phyloP scores from a whole-genome alignment of 371 early-diverging fungal genomes.

The Dichotomocladium elegans region DNA sequence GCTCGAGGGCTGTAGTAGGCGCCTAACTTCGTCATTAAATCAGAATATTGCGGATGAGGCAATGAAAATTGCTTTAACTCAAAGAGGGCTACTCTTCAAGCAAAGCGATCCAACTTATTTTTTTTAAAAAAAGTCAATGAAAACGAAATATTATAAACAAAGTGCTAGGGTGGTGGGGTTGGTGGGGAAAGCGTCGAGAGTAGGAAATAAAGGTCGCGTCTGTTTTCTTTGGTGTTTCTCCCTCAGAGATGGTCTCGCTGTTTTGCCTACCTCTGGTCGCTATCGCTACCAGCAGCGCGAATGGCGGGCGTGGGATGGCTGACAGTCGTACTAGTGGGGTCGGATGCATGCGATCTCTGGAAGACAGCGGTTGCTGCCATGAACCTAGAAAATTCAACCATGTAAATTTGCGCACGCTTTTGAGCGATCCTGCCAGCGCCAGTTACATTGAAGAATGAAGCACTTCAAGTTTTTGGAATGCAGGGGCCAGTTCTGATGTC shows the following conservation, averaged over 20 bases:
- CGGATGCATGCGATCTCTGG: too few relatives aligned
- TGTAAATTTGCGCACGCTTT: not conserved
- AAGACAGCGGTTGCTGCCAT: conserved; percentile 3
- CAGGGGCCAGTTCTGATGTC: conserved; percentile 15
- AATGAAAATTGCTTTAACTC: conserved; percentile 8
- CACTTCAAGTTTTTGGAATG: conserved; percentile 17
- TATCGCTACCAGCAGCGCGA: too few relatives aligned
- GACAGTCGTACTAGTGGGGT: too few relatives aligned
- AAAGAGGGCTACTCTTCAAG: conserved; percentile 12
- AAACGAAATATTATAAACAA: conserved; percentile 3
- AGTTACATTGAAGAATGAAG: conserved; percentile 29
- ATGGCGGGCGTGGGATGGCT: too few relatives aligned
- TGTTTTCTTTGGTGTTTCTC: too few relatives aligned
- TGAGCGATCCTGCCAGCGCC: not conserved
- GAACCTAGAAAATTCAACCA: not conserved
- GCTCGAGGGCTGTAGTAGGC: not conserved
- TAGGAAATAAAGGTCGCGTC: not conserved
- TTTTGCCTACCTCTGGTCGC: too few relatives aligned
- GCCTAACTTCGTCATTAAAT: conserved; percentile 4
- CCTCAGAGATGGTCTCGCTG: too few relatives aligned
- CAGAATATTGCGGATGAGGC: conserved; percentile 10
- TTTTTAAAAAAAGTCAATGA: conserved; percentile 1
- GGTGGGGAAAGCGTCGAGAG: too few relatives aligned
- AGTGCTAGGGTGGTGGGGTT: too few relatives aligned
- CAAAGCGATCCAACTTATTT: not conserved